Percentiles rank a stretch among this genome's conserved stretches.
Evolutionary conservation across 257 asterid species (phyloP).

Genomic region (Nemophila menziesii): DNA sequence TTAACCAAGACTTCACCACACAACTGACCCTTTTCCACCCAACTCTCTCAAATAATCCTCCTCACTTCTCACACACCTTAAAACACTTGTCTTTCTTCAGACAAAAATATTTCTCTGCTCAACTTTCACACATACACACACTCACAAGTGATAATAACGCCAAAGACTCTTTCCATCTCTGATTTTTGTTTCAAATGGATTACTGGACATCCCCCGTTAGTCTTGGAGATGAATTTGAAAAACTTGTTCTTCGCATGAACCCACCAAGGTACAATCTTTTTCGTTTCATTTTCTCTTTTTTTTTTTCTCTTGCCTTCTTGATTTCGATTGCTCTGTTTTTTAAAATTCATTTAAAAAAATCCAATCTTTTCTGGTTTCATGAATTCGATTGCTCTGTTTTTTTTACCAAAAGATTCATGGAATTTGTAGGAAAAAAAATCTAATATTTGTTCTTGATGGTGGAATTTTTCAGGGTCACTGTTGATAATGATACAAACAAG

Average conservation of each 20-base stretch:
- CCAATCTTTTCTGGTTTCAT: conserved; percentile 1
- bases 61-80: not conserved
- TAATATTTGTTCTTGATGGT: conserved; percentile 4
- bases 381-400: conserved; percentile 1
- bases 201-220: conserved; percentile 44
- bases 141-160: not conserved
- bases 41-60: not conserved
- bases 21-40: not conserved
- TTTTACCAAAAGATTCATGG: not conserved
- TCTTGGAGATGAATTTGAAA: conserved; percentile 66
- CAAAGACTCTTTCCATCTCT: not conserved
- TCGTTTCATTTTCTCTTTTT: conserved; percentile 1
- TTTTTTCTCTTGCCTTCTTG: not conserved
- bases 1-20: not conserved
- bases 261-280: conserved; percentile 57
- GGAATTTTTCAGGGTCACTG: conserved; percentile 31
- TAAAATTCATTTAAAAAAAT: not conserved
- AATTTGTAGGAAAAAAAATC: not conserved
- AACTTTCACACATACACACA: not conserved
- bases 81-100: not conserved
- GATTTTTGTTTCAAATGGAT: conserved; percentile 23
- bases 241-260: conserved; percentile 65
- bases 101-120: too few relatives aligned
- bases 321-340: not conserved
- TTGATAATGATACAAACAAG: conserved; percentile 37